Base-by-base conservation (phyloP, 164 flowering plant species). In the Chloranthus sessilifolius region DNA sequence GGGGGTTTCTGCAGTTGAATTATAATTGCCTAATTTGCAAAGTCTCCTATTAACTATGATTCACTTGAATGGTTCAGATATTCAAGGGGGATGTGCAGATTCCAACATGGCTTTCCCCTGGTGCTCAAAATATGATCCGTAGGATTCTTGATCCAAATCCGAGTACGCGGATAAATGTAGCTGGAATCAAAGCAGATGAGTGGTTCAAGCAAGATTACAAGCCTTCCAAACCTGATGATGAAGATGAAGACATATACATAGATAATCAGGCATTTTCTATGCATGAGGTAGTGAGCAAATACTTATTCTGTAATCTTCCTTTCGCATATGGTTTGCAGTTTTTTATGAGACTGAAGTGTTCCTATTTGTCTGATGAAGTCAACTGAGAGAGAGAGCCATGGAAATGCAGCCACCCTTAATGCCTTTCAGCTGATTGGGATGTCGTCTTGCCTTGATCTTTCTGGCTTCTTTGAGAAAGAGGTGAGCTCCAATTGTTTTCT, bases 391-490 rank as follows among this genome's bases (percentile, higher is more conserved):
- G 79, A 73, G 31, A 71, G 40, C 44, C 66, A 68, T 43, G 75
- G 74, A 11, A 69, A 52, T 12, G 73, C 78, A 8, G 82, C 85
- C 10, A 55, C 70, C 19, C 73, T 69, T 28, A 92, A 92, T 64
- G 99, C 99, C 37, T 92, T 92, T 73, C 81, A 92, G 73, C 77
- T 92, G 14, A 92, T 92, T 55, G 94, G 99, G 63, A 92, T 92
- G 99, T 88, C 96, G 26, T 85, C 95, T 0, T 73, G 60, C 67
- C 79, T 92, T 2, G 98, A 92, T 67, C 87, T 92, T 43, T 92
- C 98, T 22, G 98, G 98, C 20, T 88, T 88, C 69, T 92, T 92
- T 47, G 98, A 92, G 69, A 70, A 85, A 70, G 99, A 92, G 88
- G 98, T 88, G 48, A 58, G 19, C 29, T 10, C n/a, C 7, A 22